A percentile compares a stretch with the other conserved stretches of the same genome.
phyloP scores from a whole-genome alignment of 2,329 filamentous ascomycete species.

The Colletotrichum falcatum region DNA sequence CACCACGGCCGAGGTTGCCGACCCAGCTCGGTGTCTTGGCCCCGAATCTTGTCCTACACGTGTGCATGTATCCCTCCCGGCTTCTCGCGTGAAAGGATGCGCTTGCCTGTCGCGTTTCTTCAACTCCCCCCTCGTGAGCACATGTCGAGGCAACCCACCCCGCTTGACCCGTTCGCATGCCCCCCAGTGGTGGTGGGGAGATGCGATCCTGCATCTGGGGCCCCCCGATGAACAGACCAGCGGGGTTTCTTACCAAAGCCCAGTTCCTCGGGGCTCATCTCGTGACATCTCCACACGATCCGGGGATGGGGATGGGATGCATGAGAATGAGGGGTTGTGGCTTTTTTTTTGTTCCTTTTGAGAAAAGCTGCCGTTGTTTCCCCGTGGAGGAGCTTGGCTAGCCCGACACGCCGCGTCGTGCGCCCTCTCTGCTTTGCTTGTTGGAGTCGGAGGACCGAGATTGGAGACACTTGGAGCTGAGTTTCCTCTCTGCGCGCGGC shows the following conservation, averaged over 20 bases:
- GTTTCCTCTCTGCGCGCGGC: conserved; percentile 19
- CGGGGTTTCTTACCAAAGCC: conserved; percentile 29
- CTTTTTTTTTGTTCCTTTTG: too few species aligned
- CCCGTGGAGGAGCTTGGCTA: conserved; percentile 40
- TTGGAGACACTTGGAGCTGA: conserved; percentile 10
- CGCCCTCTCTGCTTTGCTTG: not conserved
- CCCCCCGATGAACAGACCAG: conserved; percentile 32
- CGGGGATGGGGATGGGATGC: conserved; percentile 35
- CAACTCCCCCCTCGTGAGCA: not conserved
- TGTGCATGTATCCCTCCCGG: conserved; percentile 12
- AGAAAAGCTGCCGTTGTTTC: conserved; percentile 38
- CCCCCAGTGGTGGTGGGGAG: conserved; percentile 29
- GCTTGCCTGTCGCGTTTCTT: conserved; percentile 15
- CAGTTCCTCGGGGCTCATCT: conserved; percentile 38
- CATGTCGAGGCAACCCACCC: not conserved
- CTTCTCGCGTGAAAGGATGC: conserved; percentile 32
- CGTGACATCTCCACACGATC: conserved; percentile 42
- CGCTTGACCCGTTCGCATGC: conserved; percentile 33
- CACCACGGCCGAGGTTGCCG: conserved; percentile 29
- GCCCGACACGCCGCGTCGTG: conserved; percentile 31
- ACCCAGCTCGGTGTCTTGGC: conserved; percentile 27
- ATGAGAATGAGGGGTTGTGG: conserved; percentile 40
- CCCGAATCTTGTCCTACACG: conserved; percentile 17
- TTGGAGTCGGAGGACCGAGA: conserved; percentile 4
- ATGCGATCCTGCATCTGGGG: conserved; percentile 35